Evolutionary conservation across 2,329 filamentous ascomycete species (phyloP).

Genomic region (Diaporthe batatas): DNA sequence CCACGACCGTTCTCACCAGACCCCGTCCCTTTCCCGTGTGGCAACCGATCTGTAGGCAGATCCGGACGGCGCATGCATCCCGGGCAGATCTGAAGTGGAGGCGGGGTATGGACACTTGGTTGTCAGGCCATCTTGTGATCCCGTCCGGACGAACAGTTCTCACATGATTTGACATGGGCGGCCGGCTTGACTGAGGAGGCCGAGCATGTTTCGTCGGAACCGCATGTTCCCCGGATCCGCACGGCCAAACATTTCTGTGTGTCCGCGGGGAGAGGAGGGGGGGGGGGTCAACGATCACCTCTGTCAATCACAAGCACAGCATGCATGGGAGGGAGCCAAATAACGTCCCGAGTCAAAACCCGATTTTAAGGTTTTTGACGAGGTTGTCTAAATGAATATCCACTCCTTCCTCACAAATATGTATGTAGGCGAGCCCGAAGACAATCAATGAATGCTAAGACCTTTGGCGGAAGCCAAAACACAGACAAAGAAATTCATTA

Average conservation of each 20-base stretch:
- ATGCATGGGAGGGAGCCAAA: not conserved
- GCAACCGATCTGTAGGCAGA: not conserved
- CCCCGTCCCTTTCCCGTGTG: not conserved
- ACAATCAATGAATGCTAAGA: constrained; percentile 1
- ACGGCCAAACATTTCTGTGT: not conserved
- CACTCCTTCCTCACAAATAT: not conserved
- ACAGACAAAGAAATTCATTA: not conserved
- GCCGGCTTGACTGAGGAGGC: not conserved
- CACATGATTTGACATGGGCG: not conserved
- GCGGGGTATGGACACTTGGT: not conserved
- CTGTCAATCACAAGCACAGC: not conserved
- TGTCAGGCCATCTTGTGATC: not conserved
- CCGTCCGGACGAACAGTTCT: not conserved
- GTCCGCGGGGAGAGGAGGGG: too few species aligned
- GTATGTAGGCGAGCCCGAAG: not conserved
- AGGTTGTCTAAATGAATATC: not conserved
- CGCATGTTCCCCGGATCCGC: constrained; percentile 8
- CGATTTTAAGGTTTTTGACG: not conserved
- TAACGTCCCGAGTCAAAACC: not conserved
- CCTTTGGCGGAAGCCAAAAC: not conserved
- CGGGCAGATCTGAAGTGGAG: not conserved
- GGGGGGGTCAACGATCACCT: not conserved
- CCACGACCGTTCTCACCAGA: not conserved
- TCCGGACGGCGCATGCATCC: not conserved
- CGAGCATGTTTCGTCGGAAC: not conserved